phyloP scores from a whole-genome alignment of 1,139 yeast species.

The Lodderomyces metapsilosis region DNA sequence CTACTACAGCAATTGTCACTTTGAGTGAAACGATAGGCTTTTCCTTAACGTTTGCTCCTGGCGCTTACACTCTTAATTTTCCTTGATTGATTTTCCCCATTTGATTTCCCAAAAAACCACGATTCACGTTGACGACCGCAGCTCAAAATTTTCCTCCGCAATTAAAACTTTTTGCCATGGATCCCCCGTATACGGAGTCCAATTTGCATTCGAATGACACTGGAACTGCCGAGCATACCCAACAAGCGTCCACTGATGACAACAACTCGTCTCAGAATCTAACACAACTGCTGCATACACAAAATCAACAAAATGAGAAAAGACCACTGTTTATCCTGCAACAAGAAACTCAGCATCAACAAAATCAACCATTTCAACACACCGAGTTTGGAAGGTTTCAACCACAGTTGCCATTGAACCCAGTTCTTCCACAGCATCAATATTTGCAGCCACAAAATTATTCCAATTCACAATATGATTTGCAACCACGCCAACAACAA shows the following conservation, averaged over 20 bases:
- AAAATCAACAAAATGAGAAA: conserved; percentile 7
- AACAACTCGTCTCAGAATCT: conserved; percentile 1
- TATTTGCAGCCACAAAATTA: conserved; percentile 6
- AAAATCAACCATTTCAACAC: conserved; percentile 10
- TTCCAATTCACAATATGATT: neutral
- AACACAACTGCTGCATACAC: conserved; percentile 9
- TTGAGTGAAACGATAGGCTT: too few species aligned
- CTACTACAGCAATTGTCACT: too few species aligned
- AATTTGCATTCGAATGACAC: conserved; percentile 10
- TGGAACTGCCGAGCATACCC: neutral
- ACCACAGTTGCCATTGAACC: conserved; percentile 7
- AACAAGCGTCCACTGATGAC: neutral
- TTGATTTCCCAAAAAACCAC: neutral
- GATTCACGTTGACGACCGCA: conserved; percentile 11
- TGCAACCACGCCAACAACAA: conserved; percentile 1
- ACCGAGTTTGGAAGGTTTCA: conserved; percentile 7
- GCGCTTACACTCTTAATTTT: too few species aligned
- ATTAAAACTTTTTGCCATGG: conserved; percentile 21
- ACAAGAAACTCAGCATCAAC: conserved; percentile 13
- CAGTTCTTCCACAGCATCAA: conserved; percentile 9
- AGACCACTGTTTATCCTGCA: conserved; percentile 7
- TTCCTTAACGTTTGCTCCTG: too few species aligned
- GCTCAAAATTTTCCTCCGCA: conserved; percentile 7
- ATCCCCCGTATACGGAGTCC: conserved; percentile 34
- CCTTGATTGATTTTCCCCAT: too few species aligned